Base-by-base conservation (phyloP, 1,139 yeast genomes). In the Debaryomyces fabryi region DNA sequence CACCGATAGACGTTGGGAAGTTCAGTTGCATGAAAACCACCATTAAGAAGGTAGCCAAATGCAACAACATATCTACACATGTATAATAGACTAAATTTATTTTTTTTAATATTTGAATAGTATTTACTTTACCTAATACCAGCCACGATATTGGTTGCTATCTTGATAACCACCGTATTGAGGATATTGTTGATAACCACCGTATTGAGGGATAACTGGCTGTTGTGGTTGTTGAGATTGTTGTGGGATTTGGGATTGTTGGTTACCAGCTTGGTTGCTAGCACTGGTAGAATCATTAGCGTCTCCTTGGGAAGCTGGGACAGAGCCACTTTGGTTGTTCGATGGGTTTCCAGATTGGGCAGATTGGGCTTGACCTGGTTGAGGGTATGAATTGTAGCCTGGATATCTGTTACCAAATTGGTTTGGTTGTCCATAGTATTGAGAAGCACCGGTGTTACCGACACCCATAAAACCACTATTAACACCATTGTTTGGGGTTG, bases 171-270 rank as follows among this genome's bases (percentile, higher is more conserved):
- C 78, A 35, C 68, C 68, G 54, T 74, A 76, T 59, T 75, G 80
- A n/a, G 79, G 79, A 63, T 74, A 76, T 59, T 75, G 80, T 60
- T 76, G 81, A 59, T 74, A 76, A 25, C 65, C 79, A 43, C 74
- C 78, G 55, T 70, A 74, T 59, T 74, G 78, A 25, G 78, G 78
- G 53, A 68, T 63, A 52, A 64, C 62, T 45, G 72, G 74, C 56
- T 71, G 76, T 50, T 67, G 70, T 44, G 71, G 74, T 51, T 57
- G 63, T 52, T 62, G 68, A 16, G 61, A 64, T 36, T 56, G 61
- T 39, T 59, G 64, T 39, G 58, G 64, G 23, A 52, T 55, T 38
- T 56, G 60, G 33, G 57, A 45, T 62, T 66, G 55, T 41, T 53
- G 55, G 37, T 32, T 29, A 15, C 48, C 30, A 12, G 51, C 29